Conservation (phyloP, 257 asterid species). For the Solanum appendiculatum region DNA sequence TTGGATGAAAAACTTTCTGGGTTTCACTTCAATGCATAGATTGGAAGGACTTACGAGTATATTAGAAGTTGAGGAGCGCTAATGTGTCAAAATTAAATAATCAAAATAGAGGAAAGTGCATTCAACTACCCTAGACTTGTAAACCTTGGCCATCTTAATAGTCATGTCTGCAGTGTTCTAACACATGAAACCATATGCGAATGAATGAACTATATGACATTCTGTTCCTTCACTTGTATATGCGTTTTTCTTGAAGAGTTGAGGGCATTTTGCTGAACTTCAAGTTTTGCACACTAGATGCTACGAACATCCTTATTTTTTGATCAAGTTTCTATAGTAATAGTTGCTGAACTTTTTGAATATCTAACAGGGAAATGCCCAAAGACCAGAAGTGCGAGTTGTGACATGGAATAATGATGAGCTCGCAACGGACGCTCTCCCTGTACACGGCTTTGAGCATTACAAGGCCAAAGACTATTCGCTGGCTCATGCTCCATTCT, state of each 20-base stretch:
- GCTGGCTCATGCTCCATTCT: conserved; percentile 95
- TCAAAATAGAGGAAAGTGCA: neutral
- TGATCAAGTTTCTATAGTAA: neutral
- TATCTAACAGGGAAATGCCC: conserved; percentile 81
- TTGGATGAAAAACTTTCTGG: neutral
- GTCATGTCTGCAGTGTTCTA: neutral
- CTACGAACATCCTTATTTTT: neutral
- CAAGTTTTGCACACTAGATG: neutral
- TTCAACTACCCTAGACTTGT: neutral
- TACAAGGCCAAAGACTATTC: conserved; percentile 96
- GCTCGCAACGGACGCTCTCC: conserved; percentile 93
- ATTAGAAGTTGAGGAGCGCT: neutral
- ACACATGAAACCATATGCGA: neutral
- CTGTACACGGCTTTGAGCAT: conserved; percentile 94
- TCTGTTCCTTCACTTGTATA: neutral
- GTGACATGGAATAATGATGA: conserved; percentile 92
- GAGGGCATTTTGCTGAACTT: neutral
- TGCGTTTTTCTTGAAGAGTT: neutral
- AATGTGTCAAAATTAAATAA: neutral
- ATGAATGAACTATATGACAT: neutral
- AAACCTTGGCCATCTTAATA: neutral
- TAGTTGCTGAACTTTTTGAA: neutral
- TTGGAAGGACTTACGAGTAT: neutral
- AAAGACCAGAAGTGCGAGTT: conserved; percentile 97
- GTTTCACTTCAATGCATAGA: neutral